Conservation (phyloP, 2,329 filamentous ascomycete species). For the Sarocladium kiliense region DNA sequence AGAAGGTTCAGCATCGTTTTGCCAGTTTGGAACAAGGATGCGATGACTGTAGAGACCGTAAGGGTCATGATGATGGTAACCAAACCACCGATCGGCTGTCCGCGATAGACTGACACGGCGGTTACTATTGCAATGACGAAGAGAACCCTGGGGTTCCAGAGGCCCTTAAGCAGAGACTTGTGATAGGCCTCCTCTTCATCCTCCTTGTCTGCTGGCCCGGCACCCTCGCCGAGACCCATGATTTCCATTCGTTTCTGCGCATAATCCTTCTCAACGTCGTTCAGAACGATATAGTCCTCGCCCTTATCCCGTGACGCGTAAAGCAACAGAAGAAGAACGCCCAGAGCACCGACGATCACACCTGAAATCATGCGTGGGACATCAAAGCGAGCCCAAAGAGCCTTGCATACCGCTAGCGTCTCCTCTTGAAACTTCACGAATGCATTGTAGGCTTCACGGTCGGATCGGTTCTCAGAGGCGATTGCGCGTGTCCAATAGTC, state of each 20-base stretch:
- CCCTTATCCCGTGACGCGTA: slow-evolving; percentile 62
- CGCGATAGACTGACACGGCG: slow-evolving; percentile 24
- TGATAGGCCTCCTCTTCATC: slow-evolving; percentile 29
- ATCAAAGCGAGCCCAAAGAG: slow-evolving; percentile 89
- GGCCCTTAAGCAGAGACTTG: slow-evolving; percentile 26
- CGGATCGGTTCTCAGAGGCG: slow-evolving; percentile 32
- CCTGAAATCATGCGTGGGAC: slow-evolving; percentile 79
- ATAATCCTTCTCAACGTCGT: slow-evolving; percentile 53
- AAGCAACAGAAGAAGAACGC: slow-evolving; percentile 63
- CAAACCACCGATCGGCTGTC: slow-evolving; percentile 26
- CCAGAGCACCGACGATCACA: slow-evolving; percentile 62
- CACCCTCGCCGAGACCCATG: slow-evolving; percentile 25
- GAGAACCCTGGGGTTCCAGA: slow-evolving; percentile 29
- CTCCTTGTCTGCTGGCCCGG: slow-evolving; percentile 15
- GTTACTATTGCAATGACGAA: slow-evolving; percentile 23
- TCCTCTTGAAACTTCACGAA: slow-evolving; percentile 72
- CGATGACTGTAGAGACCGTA: slow-evolving; percentile 34
- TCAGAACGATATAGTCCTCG: slow-evolving; percentile 48
- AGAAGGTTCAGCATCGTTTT: slow-evolving; percentile 48
- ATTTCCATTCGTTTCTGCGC: slow-evolving; percentile 55
- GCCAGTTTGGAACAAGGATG: slow-evolving; percentile 38
- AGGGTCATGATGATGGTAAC: slow-evolving; percentile 33
- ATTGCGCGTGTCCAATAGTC: slow-evolving; percentile 30
- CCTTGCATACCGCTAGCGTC: slow-evolving; percentile 74
- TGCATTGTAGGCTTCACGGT: slow-evolving; percentile 43